phyloP scores from a whole-genome alignment of 345 rosid species.

The Angophora floribunda region DNA sequence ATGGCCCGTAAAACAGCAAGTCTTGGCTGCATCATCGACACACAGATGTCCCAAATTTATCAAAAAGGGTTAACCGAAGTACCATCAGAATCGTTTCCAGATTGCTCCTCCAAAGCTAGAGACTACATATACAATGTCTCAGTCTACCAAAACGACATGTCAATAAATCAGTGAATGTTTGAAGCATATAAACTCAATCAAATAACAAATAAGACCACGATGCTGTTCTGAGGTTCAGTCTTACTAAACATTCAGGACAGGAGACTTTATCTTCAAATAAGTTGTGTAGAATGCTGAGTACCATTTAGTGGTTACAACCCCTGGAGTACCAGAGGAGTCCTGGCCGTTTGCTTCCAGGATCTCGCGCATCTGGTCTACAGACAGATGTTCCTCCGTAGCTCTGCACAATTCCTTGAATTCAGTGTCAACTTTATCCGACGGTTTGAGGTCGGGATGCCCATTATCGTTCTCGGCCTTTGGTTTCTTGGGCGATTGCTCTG shows the following conservation, averaged over 20 bases:
- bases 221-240: not conserved
- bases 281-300: not conserved
- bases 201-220: not conserved
- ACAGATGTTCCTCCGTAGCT: constrained; percentile 39
- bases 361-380: constrained; percentile 49
- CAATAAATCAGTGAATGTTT: not conserved
- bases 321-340: constrained; percentile 39
- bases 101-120: not conserved
- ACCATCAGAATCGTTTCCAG: not conserved
- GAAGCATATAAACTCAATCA: not conserved
- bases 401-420: constrained; percentile 53
- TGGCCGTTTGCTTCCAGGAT: constrained; percentile 51
- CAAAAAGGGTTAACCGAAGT: not conserved
- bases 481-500: constrained; percentile 57
- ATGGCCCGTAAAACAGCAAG: constrained; percentile 50
- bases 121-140: not conserved
- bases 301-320: constrained; percentile 26
- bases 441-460: constrained; percentile 9
- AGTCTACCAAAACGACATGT: not conserved
- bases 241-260: not conserved
- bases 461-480: constrained; percentile 29
- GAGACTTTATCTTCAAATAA: not conserved
- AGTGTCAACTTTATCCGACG: constrained; percentile 1
- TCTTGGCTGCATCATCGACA: constrained; percentile 37
- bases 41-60: not conserved